Evolutionary conservation across 2,329 filamentous ascomycete species (phyloP).

Genomic region (Alternaria gaisen): DNA sequence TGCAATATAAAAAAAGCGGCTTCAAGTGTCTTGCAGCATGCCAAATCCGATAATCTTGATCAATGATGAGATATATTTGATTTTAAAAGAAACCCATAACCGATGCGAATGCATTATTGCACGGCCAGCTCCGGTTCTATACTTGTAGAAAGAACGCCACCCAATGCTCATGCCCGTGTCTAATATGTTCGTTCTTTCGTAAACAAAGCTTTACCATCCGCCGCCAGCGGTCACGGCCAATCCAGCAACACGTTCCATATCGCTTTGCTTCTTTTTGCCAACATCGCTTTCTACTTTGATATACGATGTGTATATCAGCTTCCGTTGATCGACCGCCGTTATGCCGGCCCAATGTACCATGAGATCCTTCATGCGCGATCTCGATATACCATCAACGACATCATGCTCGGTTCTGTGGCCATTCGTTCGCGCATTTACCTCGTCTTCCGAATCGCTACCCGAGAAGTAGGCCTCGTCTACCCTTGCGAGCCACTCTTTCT

Average conservation of each 20-base stretch:
- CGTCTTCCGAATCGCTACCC: conserved; percentile 59
- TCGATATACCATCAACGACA: conserved; percentile 70
- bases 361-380: conserved; percentile 70
- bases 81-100: not conserved
- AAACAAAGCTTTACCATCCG: conserved; percentile 74
- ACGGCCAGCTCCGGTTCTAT: not conserved
- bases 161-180: conserved; percentile 15
- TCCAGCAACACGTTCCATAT: conserved; percentile 84
- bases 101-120: not conserved
- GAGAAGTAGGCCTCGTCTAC: conserved; percentile 84
- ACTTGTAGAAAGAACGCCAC: conserved; percentile 12
- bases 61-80: not conserved
- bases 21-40: not conserved
- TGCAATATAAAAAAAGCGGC: not conserved
- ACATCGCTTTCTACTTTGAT: conserved; percentile 95
- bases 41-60: not conserved
- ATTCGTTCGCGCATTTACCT: conserved; percentile 24
- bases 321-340: conserved; percentile 75
- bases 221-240: conserved; percentile 91
- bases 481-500: conserved; percentile 71
- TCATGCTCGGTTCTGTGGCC: conserved; percentile 22
- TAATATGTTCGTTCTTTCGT: not conserved
- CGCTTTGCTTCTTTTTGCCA: conserved; percentile 70
- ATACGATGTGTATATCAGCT: conserved; percentile 84
- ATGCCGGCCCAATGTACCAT: conserved; percentile 78